Evolutionary conservation across 768 basidiomycete genomes (phyloP), one percentile per base, ranked within the genome.

Genomic region (Tricholoma terreum): DNA sequence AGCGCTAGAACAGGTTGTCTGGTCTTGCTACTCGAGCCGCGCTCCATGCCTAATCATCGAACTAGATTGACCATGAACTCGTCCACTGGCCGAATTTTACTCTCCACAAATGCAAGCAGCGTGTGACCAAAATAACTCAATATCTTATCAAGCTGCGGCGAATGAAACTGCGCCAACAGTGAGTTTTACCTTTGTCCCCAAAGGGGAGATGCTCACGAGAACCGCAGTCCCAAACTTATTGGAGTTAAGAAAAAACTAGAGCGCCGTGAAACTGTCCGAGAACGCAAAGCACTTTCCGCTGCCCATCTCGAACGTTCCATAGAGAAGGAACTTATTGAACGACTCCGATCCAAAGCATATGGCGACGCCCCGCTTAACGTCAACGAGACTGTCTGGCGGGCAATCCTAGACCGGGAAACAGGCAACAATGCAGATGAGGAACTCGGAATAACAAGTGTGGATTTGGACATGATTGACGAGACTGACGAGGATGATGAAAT

Each of bases 101-200:
- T 31, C 90, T 94, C 54, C 97, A 98, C 78, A 98, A 98, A 76
- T 98, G 97, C 84, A 99, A 99, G 80, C 97, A 99, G 75, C 86
- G 97, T 45, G 82, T 98, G 30, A 99, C 97, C 10, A 99, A 98
- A 78, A 98, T 99, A 65, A 98, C 96, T 0, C 97, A 99, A 71
- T 98, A 98, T 69, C 84, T 99, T 61, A 98, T 98, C 72, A 95
- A 97, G 79, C 97, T 98, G 95, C 84, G 96, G 58, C 86, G 91
- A 42, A 73, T 96, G 59, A 90, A 90, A 63, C 78, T 95, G 56
- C 85, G 89, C 15, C 84, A 92, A 74, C 87, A 92, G 94, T 95
- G 55, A 64, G 90, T 76, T n/a, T 22, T 58, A 40, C 36, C 24
- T 33, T 11, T 54, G 14, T 12, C 33, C n/a, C 9, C 4, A 48